Percentiles rank a stretch among this genome's conserved stretches.
Conservation (phyloP, 2,329 filamentous ascomycete species). For the Pseudogymnoascus sp. region DNA sequence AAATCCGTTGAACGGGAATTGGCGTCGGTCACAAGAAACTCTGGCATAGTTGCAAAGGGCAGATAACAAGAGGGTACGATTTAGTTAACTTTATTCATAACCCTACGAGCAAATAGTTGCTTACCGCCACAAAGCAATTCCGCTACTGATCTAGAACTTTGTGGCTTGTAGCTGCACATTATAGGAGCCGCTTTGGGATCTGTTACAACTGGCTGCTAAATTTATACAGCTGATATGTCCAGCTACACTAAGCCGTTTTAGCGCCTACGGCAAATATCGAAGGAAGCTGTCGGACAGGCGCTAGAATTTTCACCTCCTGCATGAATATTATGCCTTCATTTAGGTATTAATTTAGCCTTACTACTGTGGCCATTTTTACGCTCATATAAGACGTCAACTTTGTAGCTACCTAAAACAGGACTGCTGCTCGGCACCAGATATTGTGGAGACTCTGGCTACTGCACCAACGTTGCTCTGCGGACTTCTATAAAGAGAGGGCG, state of each 20-base stretch:
- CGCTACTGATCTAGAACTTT: background rate
- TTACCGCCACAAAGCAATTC: background rate
- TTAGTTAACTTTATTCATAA: background rate
- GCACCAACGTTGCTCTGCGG: background rate
- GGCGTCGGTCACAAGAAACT: background rate
- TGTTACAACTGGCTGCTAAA: background rate
- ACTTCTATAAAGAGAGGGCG: background rate
- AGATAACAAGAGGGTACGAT: background rate
- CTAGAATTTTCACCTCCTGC: background rate
- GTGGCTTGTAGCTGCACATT: background rate
- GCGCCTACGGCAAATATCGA: background rate
- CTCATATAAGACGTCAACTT: background rate
- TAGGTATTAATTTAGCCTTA: background rate
- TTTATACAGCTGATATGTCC: background rate
- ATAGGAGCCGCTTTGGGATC: background rate
- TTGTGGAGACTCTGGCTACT: background rate
- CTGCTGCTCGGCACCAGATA: background rate
- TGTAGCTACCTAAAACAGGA: background rate
- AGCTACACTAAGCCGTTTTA: background rate
- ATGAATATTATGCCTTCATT: background rate
- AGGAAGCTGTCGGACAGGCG: background rate
- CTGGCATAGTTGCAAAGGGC: background rate
- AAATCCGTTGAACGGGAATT: background rate
- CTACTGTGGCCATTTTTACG: background rate
- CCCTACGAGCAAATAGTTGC: background rate